These are phyloP conservation scores for Cavenderia fasciculata DNA, from an alignment of 78 protist genomes.

Conservation along the genomic window DNA sequence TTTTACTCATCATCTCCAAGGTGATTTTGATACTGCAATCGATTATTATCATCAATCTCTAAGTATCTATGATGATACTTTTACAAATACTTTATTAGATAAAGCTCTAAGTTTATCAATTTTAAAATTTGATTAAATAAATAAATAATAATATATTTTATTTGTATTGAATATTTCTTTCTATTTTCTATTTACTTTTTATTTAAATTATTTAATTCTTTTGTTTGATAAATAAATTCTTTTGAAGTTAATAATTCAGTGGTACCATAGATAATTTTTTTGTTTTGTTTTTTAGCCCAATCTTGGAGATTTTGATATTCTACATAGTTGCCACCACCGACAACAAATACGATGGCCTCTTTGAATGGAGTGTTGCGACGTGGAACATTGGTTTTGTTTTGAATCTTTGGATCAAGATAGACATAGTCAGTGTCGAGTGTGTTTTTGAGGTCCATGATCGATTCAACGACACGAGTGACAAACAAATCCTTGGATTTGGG, in stretches of 20 bases:
- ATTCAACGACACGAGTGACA: slow-evolving; percentile 81
- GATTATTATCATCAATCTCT: slow-evolving; percentile 69
- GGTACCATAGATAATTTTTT: slow-evolving; percentile 79
- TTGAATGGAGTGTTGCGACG: slow-evolving; percentile 78
- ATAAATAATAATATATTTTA: background rate
- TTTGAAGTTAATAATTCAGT: slow-evolving; percentile 77
- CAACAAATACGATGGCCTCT: slow-evolving; percentile 91
- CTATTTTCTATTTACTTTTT: background rate
- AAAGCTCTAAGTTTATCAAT: slow-evolving; percentile 62
- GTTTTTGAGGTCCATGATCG: slow-evolving; percentile 83
- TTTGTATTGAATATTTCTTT: background rate
- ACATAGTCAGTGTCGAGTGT: slow-evolving; percentile 71
- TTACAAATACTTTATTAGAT: slow-evolving; percentile 53
- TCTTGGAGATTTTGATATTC: slow-evolving; percentile 93
- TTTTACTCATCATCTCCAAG: slow-evolving; percentile 68
- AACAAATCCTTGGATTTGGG: slow-evolving; percentile 77
- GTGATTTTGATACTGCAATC: slow-evolving; percentile 65
- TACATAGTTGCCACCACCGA: slow-evolving; percentile 96
- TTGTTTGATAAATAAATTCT: slow-evolving; percentile 72
- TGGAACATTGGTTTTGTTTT: slow-evolving; percentile 46
- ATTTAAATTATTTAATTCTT: slow-evolving; percentile 5
- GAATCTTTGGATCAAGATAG: slow-evolving; percentile 88
- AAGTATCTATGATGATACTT: slow-evolving; percentile 46
- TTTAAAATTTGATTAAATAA: slow-evolving; percentile 40
- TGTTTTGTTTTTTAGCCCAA: slow-evolving; percentile 68